Conservation (phyloP, 176 grass and related monocot genomes). For the Panicum miliaceum region DNA sequence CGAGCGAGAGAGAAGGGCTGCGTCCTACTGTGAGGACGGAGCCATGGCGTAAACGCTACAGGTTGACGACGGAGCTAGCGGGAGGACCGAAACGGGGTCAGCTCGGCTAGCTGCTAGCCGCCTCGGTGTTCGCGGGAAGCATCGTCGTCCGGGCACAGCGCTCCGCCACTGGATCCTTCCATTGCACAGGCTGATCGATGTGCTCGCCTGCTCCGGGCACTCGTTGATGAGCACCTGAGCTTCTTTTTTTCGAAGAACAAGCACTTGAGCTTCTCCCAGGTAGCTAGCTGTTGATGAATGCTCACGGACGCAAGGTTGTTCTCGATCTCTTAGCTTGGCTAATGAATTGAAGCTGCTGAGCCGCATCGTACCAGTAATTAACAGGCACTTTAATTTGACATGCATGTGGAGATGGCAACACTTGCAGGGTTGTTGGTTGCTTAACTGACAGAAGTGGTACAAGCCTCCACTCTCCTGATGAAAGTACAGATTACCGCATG, state of each 20-base stretch:
- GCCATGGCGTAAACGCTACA: background rate
- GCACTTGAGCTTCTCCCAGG: too few relatives aligned
- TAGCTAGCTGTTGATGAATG: background rate
- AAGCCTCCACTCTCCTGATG: background rate
- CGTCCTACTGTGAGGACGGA: conserved; percentile 19
- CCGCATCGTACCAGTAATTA: background rate
- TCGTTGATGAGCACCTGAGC: background rate
- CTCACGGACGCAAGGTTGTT: background rate
- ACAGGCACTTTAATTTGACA: background rate
- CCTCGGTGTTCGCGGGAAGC: background rate
- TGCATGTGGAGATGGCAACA: background rate
- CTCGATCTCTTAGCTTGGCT: background rate
- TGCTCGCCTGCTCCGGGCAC: too few relatives aligned
- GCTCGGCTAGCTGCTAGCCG: background rate
- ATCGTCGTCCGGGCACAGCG: background rate
- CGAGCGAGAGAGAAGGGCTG: conserved; percentile 2
- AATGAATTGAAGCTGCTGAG: background rate
- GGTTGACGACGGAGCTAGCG: background rate
- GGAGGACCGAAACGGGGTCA: background rate
- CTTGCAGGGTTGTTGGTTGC: background rate
- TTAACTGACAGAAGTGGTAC: background rate
- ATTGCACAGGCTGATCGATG: background rate
- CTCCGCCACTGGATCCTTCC: background rate
- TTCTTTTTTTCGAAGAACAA: too few relatives aligned
- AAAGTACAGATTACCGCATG: background rate